Evolutionary conservation across 164 flowering plant genomes (phyloP).

Genomic region (Sextonia rubra): DNA sequence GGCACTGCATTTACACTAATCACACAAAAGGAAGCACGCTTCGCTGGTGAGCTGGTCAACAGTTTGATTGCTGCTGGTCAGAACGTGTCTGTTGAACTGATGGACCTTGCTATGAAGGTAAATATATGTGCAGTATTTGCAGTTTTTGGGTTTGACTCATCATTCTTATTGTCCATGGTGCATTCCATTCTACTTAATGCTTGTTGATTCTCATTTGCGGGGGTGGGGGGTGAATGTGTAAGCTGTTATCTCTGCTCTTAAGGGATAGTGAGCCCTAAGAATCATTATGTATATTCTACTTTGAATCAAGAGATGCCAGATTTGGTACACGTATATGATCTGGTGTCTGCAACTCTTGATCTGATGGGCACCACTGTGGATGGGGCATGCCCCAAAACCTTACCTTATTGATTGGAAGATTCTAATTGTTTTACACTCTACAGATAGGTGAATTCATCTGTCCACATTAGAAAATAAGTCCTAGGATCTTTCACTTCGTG

Average conservation of each 20-base stretch:
- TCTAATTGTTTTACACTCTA: too few relatives aligned
- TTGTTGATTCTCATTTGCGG: too few relatives aligned
- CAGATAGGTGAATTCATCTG: too few relatives aligned
- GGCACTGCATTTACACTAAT: conserved; percentile 89
- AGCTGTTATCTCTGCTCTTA: neutral
- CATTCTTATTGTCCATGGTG: neutral
- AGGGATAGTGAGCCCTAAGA: neutral
- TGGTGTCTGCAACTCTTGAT: too few relatives aligned
- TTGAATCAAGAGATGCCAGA: too few relatives aligned
- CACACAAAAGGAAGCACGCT: conserved; percentile 86
- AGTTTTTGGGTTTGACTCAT: too few relatives aligned
- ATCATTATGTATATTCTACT: neutral
- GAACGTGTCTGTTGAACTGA: conserved; percentile 77
- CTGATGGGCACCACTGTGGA: too few relatives aligned
- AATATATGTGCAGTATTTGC: conserved; percentile 6
- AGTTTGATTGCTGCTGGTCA: conserved; percentile 98
- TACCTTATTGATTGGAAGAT: too few relatives aligned
- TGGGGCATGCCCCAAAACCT: too few relatives aligned
- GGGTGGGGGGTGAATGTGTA: neutral
- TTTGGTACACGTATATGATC: too few relatives aligned
- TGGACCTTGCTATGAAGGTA: conserved; percentile 99
- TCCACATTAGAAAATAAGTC: too few relatives aligned
- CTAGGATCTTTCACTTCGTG: too few relatives aligned
- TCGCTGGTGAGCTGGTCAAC: conserved; percentile 94
- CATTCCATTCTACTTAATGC: neutral